Conservation (phyloP, 73 alveolate species). For the Symbiodinium pilosum region DNA sequence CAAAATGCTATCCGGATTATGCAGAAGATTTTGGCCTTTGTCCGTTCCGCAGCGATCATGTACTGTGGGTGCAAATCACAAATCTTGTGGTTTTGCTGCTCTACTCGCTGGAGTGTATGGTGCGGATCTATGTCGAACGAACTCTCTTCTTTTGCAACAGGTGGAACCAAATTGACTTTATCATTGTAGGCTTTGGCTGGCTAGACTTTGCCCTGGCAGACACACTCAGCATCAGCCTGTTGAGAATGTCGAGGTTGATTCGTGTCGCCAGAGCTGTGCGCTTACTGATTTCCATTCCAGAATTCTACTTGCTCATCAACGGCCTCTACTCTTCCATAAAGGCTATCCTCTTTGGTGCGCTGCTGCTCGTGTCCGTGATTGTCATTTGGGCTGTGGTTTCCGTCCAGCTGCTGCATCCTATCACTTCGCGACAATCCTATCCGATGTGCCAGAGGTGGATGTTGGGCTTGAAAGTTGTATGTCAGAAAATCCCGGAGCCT, state of each 20-base stretch:
- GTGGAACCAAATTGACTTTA: not conserved
- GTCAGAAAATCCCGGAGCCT: too few species aligned
- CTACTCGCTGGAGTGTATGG: conserved; percentile 42
- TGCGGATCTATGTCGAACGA: conserved; percentile 43
- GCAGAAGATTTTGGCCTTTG: not conserved
- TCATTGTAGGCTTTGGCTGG: not conserved
- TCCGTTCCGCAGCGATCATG: conserved; percentile 36
- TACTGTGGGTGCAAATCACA: not conserved
- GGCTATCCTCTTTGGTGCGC: conserved; percentile 54
- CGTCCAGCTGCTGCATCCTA: conserved; percentile 48
- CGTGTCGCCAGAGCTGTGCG: conserved; percentile 40
- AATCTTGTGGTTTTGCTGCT: not conserved
- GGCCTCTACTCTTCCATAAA: conserved; percentile 49
- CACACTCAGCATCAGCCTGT: not conserved
- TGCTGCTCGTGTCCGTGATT: conserved; percentile 39
- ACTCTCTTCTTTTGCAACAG: not conserved
- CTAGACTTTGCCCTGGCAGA: not conserved
- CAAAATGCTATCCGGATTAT: conserved; percentile 45
- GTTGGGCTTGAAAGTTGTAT: too few species aligned
- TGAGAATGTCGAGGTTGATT: conserved; percentile 42
- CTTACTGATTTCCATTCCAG: conserved; percentile 39
- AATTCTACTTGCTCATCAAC: conserved; percentile 38
- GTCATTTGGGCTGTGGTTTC: conserved; percentile 34
- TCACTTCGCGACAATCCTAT: not conserved
- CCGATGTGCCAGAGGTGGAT: not conserved